Base-by-base conservation (phyloP, 768 basidiomycete species). In the Steccherinum ochraceum region DNA sequence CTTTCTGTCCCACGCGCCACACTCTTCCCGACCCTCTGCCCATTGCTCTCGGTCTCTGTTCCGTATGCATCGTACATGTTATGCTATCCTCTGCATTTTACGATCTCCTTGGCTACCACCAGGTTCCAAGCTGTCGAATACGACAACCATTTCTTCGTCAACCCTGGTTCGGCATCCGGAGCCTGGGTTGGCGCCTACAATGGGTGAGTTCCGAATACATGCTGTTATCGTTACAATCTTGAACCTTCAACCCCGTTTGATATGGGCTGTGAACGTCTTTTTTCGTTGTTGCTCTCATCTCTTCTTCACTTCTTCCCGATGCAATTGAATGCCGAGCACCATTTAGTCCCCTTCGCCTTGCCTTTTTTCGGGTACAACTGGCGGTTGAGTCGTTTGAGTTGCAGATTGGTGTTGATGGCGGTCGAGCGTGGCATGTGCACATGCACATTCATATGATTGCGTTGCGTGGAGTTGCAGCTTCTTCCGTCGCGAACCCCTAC, bases 71-170 rank as follows among this genome's bases (percentile, higher is more conserved):
- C 27, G 18, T 30, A 30, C 30, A 21, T 16, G 16, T 24, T 10
- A 13, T 20, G 27, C 50, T 24, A 21, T 20, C 40, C 30, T 30
- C 43, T 18, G 24, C 27, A 27, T 12, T 46, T 10, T 21, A 21
- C n/a, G 16, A 27, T 24, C 16, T 5, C 46, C 21, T 46, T 40
- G 48, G 23, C 12, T 12, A 49, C 18, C 12, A 43, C 11, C 58
- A 94, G 91, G 24, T 97, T 98, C 70, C 92, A 96, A 68, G 93
- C 94, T 20, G 83, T 92, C 53, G 94, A 95, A 64, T 84, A 86
- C 61, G 92, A 93, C 55, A 80, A 83, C 51, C 81, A 86, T 50
- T 99, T 98, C 75, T 98, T 97, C 63, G 80, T 97, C 41, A 96
- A 97, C 64, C 95, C 94, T 2, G 95, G 95, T 1, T 89, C 88